phyloP scores from a whole-genome alignment of 2,329 filamentous ascomycete genomes.

The Aspergillus sp. region DNA sequence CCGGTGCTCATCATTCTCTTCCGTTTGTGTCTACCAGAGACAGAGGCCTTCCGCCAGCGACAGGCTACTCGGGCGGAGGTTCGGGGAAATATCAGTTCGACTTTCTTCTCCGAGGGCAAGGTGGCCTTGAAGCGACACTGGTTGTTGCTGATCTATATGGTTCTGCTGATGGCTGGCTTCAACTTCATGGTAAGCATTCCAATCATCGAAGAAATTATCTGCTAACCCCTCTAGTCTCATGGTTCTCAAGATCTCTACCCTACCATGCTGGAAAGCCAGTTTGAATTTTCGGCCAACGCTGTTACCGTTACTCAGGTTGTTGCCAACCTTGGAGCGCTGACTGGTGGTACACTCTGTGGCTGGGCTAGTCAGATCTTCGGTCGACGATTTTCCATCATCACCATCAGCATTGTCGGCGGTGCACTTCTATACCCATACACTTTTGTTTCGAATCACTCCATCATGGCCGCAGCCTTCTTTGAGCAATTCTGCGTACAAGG shows the following conservation, averaged over 20 bases:
- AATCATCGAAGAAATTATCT: neutral
- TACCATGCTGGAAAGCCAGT: slow-evolving; percentile 56
- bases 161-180: slow-evolving; percentile 84
- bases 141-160: slow-evolving; percentile 73
- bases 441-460: slow-evolving; percentile 55
- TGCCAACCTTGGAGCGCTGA: slow-evolving; percentile 66
- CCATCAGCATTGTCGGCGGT: slow-evolving; percentile 61
- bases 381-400: slow-evolving; percentile 63
- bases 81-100: slow-evolving; percentile 54
- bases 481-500: slow-evolving; percentile 76
- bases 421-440: slow-evolving; percentile 81
- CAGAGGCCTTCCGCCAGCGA: slow-evolving; percentile 64
- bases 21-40: slow-evolving; percentile 75
- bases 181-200: slow-evolving; percentile 66
- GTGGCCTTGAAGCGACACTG: slow-evolving; percentile 75
- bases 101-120: slow-evolving; percentile 72
- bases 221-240: slow-evolving; percentile 49
- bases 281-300: slow-evolving; percentile 50
- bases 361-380: slow-evolving; percentile 67
- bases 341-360: slow-evolving; percentile 62
- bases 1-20: slow-evolving; percentile 76
- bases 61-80: slow-evolving; percentile 57
- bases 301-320: slow-evolving; percentile 69
- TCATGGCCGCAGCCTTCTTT: slow-evolving; percentile 81
- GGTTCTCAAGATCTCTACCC: slow-evolving; percentile 65